phyloP scores from a whole-genome alignment of 441 rosid species.

The Geranium incanum region DNA sequence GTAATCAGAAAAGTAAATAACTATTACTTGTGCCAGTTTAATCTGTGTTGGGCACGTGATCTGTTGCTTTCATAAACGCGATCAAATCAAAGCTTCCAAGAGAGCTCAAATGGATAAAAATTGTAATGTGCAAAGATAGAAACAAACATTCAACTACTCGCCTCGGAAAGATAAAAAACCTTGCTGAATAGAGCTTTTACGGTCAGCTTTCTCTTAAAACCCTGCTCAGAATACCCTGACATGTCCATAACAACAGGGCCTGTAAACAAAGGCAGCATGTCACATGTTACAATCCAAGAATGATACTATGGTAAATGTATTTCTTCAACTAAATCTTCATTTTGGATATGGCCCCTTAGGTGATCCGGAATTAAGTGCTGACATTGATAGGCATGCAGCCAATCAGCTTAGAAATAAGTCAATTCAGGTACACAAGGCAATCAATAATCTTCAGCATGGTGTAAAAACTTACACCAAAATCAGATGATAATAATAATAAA shows the following conservation, averaged over 20 bases:
- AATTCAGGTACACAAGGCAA: background rate
- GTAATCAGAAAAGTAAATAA: background rate
- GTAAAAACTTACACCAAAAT: background rate
- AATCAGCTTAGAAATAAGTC: background rate
- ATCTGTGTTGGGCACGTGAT: too few relatives aligned
- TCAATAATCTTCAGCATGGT: background rate
- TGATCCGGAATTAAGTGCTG: background rate
- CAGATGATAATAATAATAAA: background rate
- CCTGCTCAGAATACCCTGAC: slow-evolving; percentile 76
- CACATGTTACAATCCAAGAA: background rate
- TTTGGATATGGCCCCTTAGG: background rate
- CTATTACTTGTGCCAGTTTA: too few relatives aligned
- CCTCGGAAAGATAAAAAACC: slow-evolving; percentile 88
- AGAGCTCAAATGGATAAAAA: background rate
- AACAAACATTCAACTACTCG: slow-evolving; percentile 23
- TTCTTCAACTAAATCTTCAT: background rate
- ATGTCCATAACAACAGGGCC: slow-evolving; percentile 86
- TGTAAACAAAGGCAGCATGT: slow-evolving; percentile 22
- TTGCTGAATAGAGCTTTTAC: slow-evolving; percentile 83
- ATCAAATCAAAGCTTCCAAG: background rate
- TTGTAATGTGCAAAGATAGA: background rate
- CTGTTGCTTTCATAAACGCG: background rate
- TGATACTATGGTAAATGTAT: slow-evolving; percentile 1
- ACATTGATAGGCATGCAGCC: background rate
- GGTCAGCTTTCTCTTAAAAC: slow-evolving; percentile 90